phyloP scores from a whole-genome alignment of 1,284 basidiomycete genomes.

The Pisolithus thermaeus region DNA sequence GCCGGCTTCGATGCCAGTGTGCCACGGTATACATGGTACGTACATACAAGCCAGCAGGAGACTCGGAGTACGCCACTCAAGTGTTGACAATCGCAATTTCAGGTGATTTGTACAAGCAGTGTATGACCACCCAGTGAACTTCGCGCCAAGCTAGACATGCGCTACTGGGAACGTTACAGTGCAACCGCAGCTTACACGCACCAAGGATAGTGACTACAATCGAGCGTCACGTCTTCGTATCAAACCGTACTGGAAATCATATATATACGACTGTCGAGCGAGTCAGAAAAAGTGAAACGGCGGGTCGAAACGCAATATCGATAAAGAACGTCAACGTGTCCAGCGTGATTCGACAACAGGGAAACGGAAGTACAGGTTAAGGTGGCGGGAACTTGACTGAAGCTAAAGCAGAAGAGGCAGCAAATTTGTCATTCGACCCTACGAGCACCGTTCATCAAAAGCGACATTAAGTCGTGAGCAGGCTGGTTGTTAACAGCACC shows the following conservation, averaged over 20 bases:
- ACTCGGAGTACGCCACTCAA: too few relatives aligned
- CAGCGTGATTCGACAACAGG: slow-evolving; percentile 11
- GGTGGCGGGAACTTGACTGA: slow-evolving; percentile 12
- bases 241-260: slow-evolving; percentile 7
- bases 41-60: too few relatives aligned
- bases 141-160: too few relatives aligned
- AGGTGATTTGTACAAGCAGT: too few relatives aligned
- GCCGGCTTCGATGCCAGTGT: too few relatives aligned
- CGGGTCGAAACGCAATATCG: slow-evolving; percentile 26
- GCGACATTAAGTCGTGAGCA: slow-evolving; percentile 69
- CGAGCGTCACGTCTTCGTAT: background rate
- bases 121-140: too few relatives aligned
- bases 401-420: slow-evolving; percentile 1
- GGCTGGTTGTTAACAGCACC: slow-evolving; percentile 46
- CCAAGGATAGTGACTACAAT: background rate
- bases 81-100: too few relatives aligned
- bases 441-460: slow-evolving; percentile 65
- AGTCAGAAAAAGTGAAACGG: slow-evolving; percentile 20
- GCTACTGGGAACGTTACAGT: too few relatives aligned
- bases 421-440: slow-evolving; percentile 41
- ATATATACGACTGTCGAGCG: slow-evolving; percentile 13
- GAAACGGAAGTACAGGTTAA: slow-evolving; percentile 9
- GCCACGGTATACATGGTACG: too few relatives aligned
- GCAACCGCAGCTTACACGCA: too few relatives aligned
- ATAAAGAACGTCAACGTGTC: slow-evolving; percentile 28